Evolutionary conservation across 129 eudicot genomes (phyloP).

Genomic region (Pulicaria dysenterica): DNA sequence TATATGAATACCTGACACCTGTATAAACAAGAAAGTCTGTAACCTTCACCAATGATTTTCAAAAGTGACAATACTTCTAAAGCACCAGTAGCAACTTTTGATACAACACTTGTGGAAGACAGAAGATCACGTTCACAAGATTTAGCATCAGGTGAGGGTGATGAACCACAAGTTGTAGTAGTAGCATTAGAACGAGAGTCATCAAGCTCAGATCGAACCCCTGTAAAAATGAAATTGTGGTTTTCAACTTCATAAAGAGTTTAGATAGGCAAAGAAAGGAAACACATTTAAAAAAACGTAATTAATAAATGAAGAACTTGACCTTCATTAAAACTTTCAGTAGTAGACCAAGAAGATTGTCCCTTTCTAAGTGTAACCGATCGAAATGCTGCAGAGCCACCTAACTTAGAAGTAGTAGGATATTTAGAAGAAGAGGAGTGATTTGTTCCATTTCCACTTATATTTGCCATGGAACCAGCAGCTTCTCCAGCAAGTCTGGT

Average conservation of each 20-base stretch:
- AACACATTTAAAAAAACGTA: not conserved
- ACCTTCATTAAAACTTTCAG: conserved; percentile 79
- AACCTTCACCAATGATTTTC: conserved; percentile 83
- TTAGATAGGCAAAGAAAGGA: conserved; percentile 17
- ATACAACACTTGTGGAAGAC: conserved; percentile 42
- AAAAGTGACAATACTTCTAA: conserved; percentile 66
- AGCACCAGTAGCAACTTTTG: conserved; percentile 62
- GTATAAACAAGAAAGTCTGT: conserved; percentile 78
- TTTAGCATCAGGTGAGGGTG: conserved; percentile 62
- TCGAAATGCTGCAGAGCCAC: conserved; percentile 55
- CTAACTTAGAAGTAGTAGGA: conserved; percentile 58
- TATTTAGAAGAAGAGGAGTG: conserved; percentile 53
- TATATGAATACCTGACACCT: conserved; percentile 72
- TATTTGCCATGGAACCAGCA: conserved; percentile 44
- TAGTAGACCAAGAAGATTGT: conserved; percentile 60
- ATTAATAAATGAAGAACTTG: conserved; percentile 14
- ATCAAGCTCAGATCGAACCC: conserved; percentile 61
- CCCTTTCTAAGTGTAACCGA: conserved; percentile 77
- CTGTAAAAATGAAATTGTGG: conserved; percentile 32
- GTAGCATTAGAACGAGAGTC: conserved; percentile 57
- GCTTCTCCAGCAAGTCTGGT: conserved; percentile 89
- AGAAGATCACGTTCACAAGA: conserved; percentile 64
- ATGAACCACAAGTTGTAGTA: conserved; percentile 46
- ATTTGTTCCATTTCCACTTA: conserved; percentile 65
- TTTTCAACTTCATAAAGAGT: conserved; percentile 8